A percentile compares a stretch with the other conserved stretches of the same genome.
Evolutionary conservation across 805 yeast species (phyloP).

Genomic region (Yamadazyma phyllophila): DNA sequence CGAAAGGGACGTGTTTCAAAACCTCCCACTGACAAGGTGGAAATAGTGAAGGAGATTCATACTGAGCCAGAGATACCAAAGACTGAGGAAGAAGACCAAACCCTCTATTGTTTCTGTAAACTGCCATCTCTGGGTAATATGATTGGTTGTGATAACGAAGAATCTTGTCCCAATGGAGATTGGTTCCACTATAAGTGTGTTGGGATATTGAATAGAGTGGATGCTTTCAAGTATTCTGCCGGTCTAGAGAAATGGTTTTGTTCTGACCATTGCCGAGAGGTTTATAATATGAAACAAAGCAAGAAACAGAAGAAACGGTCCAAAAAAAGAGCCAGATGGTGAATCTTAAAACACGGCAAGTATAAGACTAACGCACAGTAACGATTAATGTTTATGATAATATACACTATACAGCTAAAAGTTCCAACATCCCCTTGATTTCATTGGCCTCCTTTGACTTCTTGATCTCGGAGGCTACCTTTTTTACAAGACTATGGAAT

Average conservation of each 20-base stretch:
- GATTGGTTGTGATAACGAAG: conserved; percentile 88
- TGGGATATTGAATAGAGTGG: conserved; percentile 37
- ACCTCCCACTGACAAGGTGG: not conserved
- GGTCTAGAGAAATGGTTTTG: conserved; percentile 42
- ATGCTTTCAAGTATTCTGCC: conserved; percentile 33
- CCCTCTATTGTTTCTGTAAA: conserved; percentile 81
- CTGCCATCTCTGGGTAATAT: conserved; percentile 92
- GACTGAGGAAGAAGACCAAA: conserved; percentile 15
- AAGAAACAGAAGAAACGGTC: conserved; percentile 3
- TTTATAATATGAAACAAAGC: not conserved
- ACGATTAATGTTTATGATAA: conserved; percentile 5
- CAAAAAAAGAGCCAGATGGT: not conserved
- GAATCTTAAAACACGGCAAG: not conserved
- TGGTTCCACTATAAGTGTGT: conserved; percentile 49
- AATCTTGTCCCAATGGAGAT: conserved; percentile 41
- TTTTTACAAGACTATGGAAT: conserved; percentile 56
- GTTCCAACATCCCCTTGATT: conserved; percentile 90
- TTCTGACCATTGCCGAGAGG: conserved; percentile 28
- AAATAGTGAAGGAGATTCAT: not conserved
- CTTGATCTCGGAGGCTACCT: conserved; percentile 64
- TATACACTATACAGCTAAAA: conserved; percentile 53
- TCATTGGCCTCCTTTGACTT: conserved; percentile 85
- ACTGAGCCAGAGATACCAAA: not conserved
- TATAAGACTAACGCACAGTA: no score
- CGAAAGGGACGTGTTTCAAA: not conserved